These are phyloP conservation scores for Trichophyton mentagrophytes DNA, from an alignment of 2,329 filamentous ascomycete species.

Conservation along the genomic window DNA sequence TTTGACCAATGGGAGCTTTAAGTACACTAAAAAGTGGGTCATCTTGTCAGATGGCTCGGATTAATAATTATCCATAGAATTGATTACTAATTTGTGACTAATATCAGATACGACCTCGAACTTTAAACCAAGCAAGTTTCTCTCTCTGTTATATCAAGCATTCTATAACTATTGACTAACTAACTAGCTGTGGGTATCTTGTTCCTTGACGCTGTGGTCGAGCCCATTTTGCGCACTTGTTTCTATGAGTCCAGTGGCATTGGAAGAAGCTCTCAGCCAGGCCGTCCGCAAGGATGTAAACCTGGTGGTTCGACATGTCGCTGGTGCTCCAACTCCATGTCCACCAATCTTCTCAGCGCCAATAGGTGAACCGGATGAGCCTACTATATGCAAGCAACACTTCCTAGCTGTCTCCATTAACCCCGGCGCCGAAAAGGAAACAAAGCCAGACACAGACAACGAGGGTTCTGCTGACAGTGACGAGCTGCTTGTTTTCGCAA, in stretches of 20 bases:
- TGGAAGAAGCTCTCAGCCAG: slow-evolving; percentile 38
- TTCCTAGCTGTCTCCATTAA: slow-evolving; percentile 51
- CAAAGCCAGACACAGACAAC: slow-evolving; percentile 10
- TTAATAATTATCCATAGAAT: neutral
- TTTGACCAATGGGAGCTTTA: too few species aligned
- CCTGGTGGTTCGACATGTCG: slow-evolving; percentile 73
- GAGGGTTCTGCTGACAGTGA: slow-evolving; percentile 21
- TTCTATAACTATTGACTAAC: neutral
- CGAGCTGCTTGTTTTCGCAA: slow-evolving; percentile 61
- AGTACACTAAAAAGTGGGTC: too few species aligned
- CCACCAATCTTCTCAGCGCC: slow-evolving; percentile 68
- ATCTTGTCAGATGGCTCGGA: neutral
- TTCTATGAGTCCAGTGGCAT: neutral
- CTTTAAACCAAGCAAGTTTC: neutral
- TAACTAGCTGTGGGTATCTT: neutral
- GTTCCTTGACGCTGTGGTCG: neutral
- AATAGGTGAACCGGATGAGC: slow-evolving; percentile 56
- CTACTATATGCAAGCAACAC: slow-evolving; percentile 78
- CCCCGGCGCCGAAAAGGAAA: slow-evolving; percentile 5
- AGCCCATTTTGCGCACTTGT: neutral
- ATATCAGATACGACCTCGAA: neutral
- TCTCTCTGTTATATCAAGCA: neutral
- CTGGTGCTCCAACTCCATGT: slow-evolving; percentile 64
- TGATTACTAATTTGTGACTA: neutral
- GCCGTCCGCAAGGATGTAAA: slow-evolving; percentile 40